Percentiles rank a stretch among this genome's conserved stretches.
Evolutionary conservation across 805 yeast genomes (phyloP).

Genomic region (Wickerhamomyces kurtzmanii): DNA sequence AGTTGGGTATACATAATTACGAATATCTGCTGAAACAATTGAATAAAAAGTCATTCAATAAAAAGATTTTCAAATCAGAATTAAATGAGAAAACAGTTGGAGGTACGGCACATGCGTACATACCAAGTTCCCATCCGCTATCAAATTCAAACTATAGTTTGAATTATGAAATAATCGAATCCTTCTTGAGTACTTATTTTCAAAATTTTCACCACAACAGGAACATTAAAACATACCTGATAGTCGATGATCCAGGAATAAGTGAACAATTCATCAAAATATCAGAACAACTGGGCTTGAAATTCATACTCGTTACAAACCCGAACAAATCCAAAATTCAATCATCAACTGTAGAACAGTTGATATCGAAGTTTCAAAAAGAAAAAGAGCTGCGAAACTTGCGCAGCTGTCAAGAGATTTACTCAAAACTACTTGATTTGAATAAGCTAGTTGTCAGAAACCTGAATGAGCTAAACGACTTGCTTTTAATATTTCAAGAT

Average conservation of each 20-base stretch:
- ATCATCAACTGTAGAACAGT: conserved; percentile 9
- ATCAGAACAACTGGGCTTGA: conserved; percentile 8
- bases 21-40: too few relatives aligned
- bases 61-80: too few relatives aligned
- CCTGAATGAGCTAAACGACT: conserved; percentile 4
- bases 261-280: conserved; percentile 12
- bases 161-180: conserved; percentile 2
- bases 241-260: conserved; percentile 11
- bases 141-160: neutral
- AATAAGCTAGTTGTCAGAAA: conserved; percentile 5
- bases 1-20: too few relatives aligned
- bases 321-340: conserved; percentile 6
- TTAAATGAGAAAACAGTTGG: too few relatives aligned
- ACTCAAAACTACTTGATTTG: conserved; percentile 1
- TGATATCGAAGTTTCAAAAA: conserved; percentile 4
- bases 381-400: conserved; percentile 5
- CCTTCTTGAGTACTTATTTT: conserved; percentile 5
- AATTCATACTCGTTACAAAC: conserved; percentile 11
- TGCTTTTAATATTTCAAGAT: conserved; percentile 5
- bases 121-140: neutral
- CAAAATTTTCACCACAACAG: conserved; percentile 4
- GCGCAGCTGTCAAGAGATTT: conserved; percentile 5
- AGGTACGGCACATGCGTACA: too few relatives aligned
- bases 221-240: conserved; percentile 9
- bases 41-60: too few relatives aligned